These are phyloP conservation scores for Colletotrichum agaves DNA, from an alignment of 2,329 filamentous ascomycete genomes.

Conservation along the genomic window DNA sequence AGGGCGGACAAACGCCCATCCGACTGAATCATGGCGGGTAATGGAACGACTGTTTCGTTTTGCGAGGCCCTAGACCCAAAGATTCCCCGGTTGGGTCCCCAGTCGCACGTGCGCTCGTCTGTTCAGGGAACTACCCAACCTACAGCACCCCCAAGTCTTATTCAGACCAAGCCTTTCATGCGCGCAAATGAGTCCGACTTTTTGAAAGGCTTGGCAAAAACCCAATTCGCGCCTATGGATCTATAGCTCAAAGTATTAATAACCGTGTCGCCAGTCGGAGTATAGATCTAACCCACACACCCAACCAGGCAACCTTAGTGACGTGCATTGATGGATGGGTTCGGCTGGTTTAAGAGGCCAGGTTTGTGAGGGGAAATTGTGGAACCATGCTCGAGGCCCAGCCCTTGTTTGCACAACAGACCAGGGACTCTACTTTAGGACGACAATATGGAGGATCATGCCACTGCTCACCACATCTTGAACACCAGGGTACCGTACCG, in stretches of 20 bases:
- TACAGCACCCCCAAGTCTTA: background rate
- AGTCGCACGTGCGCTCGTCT: background rate
- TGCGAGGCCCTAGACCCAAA: background rate
- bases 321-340: background rate
- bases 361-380: slow-evolving; percentile 30
- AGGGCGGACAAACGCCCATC: background rate
- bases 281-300: background rate
- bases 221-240: background rate
- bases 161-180: background rate
- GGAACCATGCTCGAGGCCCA: background rate
- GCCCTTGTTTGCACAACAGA: slow-evolving; percentile 15
- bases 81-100: background rate
- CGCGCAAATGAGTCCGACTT: background rate
- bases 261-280: background rate
- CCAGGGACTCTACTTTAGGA: slow-evolving; percentile 11
- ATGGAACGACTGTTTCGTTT: too few relatives aligned
- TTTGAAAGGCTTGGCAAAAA: background rate
- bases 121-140: background rate
- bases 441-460: slow-evolving; percentile 12
- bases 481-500: background rate
- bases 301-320: background rate
- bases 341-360: background rate
- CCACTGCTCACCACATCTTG: too few relatives aligned
- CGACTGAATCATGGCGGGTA: background rate
- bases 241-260: background rate